These are phyloP conservation scores for Claviceps digitariae DNA, from an alignment of 2,329 filamentous ascomycete species.

Conservation along the genomic window DNA sequence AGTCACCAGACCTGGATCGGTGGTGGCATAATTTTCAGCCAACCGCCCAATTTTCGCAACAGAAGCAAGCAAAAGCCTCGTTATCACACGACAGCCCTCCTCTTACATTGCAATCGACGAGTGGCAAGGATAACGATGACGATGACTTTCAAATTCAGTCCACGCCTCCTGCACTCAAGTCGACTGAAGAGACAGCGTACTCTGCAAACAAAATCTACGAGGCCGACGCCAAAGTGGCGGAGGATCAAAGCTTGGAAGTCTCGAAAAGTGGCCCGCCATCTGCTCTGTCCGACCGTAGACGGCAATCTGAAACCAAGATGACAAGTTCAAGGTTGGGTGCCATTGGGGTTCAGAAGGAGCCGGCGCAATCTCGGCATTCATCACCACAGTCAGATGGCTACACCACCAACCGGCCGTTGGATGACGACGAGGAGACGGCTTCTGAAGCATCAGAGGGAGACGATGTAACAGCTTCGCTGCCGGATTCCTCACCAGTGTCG, in stretches of 20 bases:
- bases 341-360: constrained; percentile 21
- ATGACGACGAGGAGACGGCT: constrained; percentile 27
- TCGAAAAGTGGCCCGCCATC: constrained; percentile 10
- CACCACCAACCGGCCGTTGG: constrained; percentile 5
- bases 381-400: constrained; percentile 5
- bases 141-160: constrained; percentile 37
- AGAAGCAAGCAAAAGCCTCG: constrained; percentile 5
- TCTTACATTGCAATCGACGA: constrained; percentile 1
- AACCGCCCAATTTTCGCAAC: constrained; percentile 12
- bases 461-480: constrained; percentile 13
- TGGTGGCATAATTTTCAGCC: constrained; percentile 36
- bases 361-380: constrained; percentile 13
- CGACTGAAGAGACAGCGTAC: constrained; percentile 12
- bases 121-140: constrained; percentile 22
- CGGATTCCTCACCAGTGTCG: constrained; percentile 11
- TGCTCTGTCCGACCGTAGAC: constrained; percentile 7
- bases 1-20: constrained; percentile 24
- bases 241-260: constrained; percentile 13
- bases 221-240: constrained; percentile 21
- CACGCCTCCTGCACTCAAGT: constrained; percentile 27
- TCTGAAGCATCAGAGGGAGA: constrained; percentile 26
- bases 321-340: constrained; percentile 18
- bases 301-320: constrained; percentile 9
- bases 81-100: constrained; percentile 2
- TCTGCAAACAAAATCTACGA: constrained; percentile 6